Evolutionary conservation across 208 protist species (phyloP).

Genomic region (Leptomonas pyrrhocoris): DNA sequence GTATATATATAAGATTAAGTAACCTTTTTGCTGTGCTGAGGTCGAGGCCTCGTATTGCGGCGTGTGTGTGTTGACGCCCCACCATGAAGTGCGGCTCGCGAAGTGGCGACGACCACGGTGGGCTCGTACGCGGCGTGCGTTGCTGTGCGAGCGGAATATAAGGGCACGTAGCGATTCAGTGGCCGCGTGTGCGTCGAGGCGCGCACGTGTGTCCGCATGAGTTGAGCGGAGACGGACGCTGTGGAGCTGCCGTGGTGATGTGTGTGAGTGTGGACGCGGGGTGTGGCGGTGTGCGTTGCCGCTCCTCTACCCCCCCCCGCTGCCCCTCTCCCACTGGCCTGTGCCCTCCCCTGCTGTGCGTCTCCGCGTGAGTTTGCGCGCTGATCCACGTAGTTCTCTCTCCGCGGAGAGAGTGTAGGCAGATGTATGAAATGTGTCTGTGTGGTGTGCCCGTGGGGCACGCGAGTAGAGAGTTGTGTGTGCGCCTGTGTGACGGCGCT

Average conservation of each 20-base stretch:
- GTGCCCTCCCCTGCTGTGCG: not conserved
- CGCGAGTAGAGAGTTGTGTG: conserved; percentile 3
- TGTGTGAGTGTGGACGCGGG: no score
- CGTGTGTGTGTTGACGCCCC: no score
- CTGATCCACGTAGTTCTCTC: conserved; percentile 1
- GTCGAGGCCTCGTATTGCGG: no score
- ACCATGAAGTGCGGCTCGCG: no score
- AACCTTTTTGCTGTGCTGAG: no score
- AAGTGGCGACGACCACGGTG: no score
- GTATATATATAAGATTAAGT: no score
- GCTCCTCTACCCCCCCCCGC: not conserved
- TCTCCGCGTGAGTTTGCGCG: conserved; percentile 10
- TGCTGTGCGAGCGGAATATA: not conserved
- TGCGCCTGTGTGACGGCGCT: no score
- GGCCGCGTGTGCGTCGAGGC: conserved; percentile 2
- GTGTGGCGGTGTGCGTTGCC: not conserved
- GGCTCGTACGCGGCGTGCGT: not conserved
- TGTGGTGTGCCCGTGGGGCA: conserved; percentile 7
- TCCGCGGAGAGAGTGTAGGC: not conserved
- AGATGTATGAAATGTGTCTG: conserved; percentile 7
- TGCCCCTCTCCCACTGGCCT: not conserved
- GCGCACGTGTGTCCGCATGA: conserved; percentile 5
- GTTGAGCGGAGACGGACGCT: not conserved
- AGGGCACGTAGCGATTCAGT: not conserved
- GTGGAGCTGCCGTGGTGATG: not conserved